Percentiles rank a stretch among this genome's conserved stretches.
phyloP scores from a whole-genome alignment of 257 asterid genomes.

The Plantago major region DNA sequence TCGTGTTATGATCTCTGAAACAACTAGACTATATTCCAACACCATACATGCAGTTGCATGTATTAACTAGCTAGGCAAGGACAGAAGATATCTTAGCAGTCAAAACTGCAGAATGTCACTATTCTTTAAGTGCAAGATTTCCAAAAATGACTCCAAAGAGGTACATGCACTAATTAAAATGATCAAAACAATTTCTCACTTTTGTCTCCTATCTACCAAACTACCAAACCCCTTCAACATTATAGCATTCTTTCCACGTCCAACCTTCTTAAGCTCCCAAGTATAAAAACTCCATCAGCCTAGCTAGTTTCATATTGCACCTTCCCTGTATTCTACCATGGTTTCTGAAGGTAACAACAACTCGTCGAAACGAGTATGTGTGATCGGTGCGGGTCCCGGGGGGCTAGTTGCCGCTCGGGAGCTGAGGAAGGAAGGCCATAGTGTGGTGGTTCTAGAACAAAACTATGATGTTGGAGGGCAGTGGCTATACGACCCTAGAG shows the following conservation, averaged over 20 bases:
- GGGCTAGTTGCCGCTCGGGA: slow-evolving; percentile 88
- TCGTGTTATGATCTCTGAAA: too few relatives aligned
- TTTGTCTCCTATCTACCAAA: slow-evolving; percentile 28
- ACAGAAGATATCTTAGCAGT: slow-evolving; percentile 5
- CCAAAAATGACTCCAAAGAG: slow-evolving; percentile 17
- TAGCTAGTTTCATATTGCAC: slow-evolving; percentile 8
- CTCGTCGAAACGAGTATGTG: slow-evolving; percentile 55
- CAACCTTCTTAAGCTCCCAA: slow-evolving; percentile 9
- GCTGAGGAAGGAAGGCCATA: slow-evolving; percentile 71
- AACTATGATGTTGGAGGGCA: slow-evolving; percentile 85
- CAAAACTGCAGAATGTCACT: slow-evolving; percentile 10
- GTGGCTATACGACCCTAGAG: slow-evolving; percentile 65
- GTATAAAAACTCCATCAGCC: slow-evolving; percentile 27
- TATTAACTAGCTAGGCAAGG: slow-evolving; percentile 16
- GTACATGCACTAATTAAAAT: slow-evolving; percentile 11
- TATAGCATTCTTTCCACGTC: slow-evolving; percentile 10
- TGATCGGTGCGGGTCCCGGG: slow-evolving; percentile 78
- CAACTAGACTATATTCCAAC: too few relatives aligned
- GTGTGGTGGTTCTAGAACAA: slow-evolving; percentile 74
- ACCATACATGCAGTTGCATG: slow-evolving; percentile 26
- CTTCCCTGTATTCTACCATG: slow-evolving; percentile 21
- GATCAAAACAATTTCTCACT: slow-evolving; percentile 17
- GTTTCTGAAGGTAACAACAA: slow-evolving; percentile 29
- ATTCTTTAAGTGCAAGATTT: slow-evolving; percentile 26
- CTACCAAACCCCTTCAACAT: slow-evolving; percentile 16